Evolutionary conservation across 345 rosid species (phyloP), one percentile per base, ranked within the genome.

Genomic region (Alliaria petiolata): DNA sequence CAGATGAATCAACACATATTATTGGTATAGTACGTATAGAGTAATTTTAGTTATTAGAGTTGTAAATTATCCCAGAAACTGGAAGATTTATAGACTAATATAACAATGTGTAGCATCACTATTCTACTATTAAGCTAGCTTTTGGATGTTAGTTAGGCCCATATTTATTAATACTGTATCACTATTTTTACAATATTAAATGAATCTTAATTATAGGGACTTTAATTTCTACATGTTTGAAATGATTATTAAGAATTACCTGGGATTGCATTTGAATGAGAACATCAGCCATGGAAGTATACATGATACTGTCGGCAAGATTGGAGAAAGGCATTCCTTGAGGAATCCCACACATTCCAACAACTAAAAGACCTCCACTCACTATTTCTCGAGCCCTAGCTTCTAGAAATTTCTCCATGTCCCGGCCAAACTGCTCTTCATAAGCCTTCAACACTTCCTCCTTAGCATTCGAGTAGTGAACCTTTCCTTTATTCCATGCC

Each of bases 401-500:
- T 39, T 69, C 75, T 13, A 84, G 56, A 66, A 84, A 82, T 46
- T 8, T 68, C 45, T 51, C 81, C 74, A 78, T 72, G 47, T 84
- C 85, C 71, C 71, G 57, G n/a, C 75, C 70, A 61, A 81, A 82
- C 69, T 78, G 85, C 7, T 63, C 53, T 9, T 30, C 53, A 56
- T 84, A 82, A 14, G 81, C 85, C 49, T 72, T 72, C 9, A 39
- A 67, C 12, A 82, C 85, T 56, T 82, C 81, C 1, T 73, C 49
- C 1, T 51, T 15, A 3, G 81, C 79, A 67, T 38, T 45, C 14
- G 70, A 16, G 62, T 79, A 81, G 22, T 81, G 77, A 67, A 81
- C 72, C 43, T 80, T 79, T 31, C 85, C 84, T 51, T 76, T 82
- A 68, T 84, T 82, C 79, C 75, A 84, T 0, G 84, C 82, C n/a